A percentile compares a stretch with the other conserved stretches of the same genome.
Conservation (phyloP, 768 basidiomycete species). For the Pisolithus albus region DNA sequence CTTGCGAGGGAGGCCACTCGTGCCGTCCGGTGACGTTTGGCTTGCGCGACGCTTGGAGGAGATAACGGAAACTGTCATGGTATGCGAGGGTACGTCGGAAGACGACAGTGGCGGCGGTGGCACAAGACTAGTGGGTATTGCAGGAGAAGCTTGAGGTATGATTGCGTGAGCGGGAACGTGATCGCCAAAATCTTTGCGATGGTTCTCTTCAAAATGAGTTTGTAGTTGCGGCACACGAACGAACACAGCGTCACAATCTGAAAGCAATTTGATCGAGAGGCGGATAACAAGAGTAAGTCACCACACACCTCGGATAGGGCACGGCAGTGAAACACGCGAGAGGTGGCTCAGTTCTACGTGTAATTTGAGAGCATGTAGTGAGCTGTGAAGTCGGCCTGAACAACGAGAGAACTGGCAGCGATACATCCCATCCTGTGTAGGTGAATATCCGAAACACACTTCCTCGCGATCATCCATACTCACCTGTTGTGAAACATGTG, state of each 20-base stretch:
- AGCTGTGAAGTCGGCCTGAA: conserved; percentile 20
- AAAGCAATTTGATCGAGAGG: neutral
- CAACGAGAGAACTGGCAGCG: conserved; percentile 21
- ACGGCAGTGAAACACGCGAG: conserved; percentile 21
- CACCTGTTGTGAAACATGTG: conserved; percentile 12
- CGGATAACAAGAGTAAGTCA: neutral
- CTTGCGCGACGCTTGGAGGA: conserved; percentile 5
- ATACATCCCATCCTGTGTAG: conserved; percentile 21
- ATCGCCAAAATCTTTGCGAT: conserved; percentile 14
- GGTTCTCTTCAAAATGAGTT: conserved; percentile 18
- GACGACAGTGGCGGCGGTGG: conserved; percentile 13
- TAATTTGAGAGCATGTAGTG: conserved; percentile 12
- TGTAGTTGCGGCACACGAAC: conserved; percentile 20
- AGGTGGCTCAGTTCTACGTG: conserved; percentile 27
- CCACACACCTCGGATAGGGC: conserved; percentile 21
- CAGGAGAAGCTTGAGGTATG: conserved; percentile 13
- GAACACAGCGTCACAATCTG: conserved; percentile 21
- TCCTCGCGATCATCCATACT: neutral
- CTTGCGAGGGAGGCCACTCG: conserved; percentile 20
- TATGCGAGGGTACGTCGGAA: neutral
- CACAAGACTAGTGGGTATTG: conserved; percentile 14
- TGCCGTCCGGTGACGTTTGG: conserved; percentile 9
- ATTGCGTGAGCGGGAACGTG: conserved; percentile 11
- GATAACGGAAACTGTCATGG: conserved; percentile 8
- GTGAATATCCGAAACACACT: neutral